Conservation (phyloP, 371 early-diverging fungal genomes). For the Encephalitozoon intestinalis region DNA sequence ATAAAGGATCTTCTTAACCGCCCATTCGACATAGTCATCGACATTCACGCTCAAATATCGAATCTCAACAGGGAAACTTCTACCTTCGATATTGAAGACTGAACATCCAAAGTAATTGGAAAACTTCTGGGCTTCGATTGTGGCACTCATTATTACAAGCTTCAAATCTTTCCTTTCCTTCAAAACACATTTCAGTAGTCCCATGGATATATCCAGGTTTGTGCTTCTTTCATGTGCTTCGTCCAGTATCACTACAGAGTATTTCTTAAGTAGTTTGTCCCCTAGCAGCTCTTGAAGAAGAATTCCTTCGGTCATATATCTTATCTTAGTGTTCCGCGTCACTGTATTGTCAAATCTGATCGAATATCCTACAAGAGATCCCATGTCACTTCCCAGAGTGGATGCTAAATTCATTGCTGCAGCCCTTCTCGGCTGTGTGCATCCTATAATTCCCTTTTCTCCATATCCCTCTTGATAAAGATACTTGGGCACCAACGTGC, state of each 20-base stretch:
- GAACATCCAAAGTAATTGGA: conserved; percentile 67
- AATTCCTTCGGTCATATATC: conserved; percentile 56
- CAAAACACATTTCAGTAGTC: conserved; percentile 25
- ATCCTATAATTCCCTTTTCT: conserved; percentile 28
- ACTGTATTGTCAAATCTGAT: conserved; percentile 34
- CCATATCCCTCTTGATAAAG: conserved; percentile 35
- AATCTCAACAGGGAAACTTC: conserved; percentile 70
- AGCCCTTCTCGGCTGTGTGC: conserved; percentile 55
- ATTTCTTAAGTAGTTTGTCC: conserved; percentile 17
- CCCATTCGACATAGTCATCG: conserved; percentile 35
- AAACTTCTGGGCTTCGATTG: conserved; percentile 66
- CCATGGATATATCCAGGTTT: conserved; percentile 35
- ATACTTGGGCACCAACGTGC: conserved; percentile 49
- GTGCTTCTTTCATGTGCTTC: conserved; percentile 52
- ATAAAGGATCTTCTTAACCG: conserved; percentile 25
- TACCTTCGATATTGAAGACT: conserved; percentile 68
- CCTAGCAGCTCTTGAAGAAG: conserved; percentile 33
- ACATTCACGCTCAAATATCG: conserved; percentile 24
- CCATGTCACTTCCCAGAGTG: conserved; percentile 29
- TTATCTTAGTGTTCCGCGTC: conserved; percentile 19
- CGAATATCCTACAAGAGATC: conserved; percentile 31
- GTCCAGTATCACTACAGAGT: conserved; percentile 42
- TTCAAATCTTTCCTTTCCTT: conserved; percentile 39
- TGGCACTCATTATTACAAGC: conserved; percentile 71
- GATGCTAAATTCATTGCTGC: conserved; percentile 36